These are phyloP conservation scores for Bipolaris sorokiniana DNA, from an alignment of 2,329 filamentous ascomycete species.

Conservation along the genomic window DNA sequence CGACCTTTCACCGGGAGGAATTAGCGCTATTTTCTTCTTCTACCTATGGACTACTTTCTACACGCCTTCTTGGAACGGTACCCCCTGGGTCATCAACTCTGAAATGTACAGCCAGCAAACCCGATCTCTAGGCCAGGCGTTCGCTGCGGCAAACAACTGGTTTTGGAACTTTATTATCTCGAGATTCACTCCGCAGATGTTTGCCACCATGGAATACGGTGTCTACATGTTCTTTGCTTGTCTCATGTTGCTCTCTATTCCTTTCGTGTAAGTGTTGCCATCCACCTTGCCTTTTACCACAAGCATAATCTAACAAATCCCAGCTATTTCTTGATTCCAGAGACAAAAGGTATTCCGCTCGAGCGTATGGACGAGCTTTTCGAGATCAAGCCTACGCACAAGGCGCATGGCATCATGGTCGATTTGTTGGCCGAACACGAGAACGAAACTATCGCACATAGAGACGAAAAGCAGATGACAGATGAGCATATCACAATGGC, in stretches of 20 bases:
- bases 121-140: slow-evolving; percentile 64
- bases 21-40: slow-evolving; percentile 72
- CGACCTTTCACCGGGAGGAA: slow-evolving; percentile 56
- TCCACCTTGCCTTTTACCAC: slow-evolving; percentile 35
- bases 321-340: slow-evolving; percentile 50
- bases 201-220: slow-evolving; percentile 54
- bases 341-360: slow-evolving; percentile 55
- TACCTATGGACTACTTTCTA: slow-evolving; percentile 77
- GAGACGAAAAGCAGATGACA: slow-evolving; percentile 46
- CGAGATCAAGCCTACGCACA: slow-evolving; percentile 51
- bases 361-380: slow-evolving; percentile 58
- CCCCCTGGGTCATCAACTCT: slow-evolving; percentile 74
- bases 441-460: slow-evolving; percentile 31
- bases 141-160: slow-evolving; percentile 67
- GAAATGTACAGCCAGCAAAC: slow-evolving; percentile 78
- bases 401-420: slow-evolving; percentile 51
- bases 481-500: slow-evolving; percentile 22
- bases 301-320: not conserved
- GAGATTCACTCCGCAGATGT: slow-evolving; percentile 73
- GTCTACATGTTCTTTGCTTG: slow-evolving; percentile 57
- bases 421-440: slow-evolving; percentile 48
- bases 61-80: slow-evolving; percentile 73
- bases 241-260: slow-evolving; percentile 53
- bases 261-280: slow-evolving; percentile 29
- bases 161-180: slow-evolving; percentile 73